Base-by-base conservation (phyloP, 768 basidiomycete genomes). In the Fomitopsis pulvina region DNA sequence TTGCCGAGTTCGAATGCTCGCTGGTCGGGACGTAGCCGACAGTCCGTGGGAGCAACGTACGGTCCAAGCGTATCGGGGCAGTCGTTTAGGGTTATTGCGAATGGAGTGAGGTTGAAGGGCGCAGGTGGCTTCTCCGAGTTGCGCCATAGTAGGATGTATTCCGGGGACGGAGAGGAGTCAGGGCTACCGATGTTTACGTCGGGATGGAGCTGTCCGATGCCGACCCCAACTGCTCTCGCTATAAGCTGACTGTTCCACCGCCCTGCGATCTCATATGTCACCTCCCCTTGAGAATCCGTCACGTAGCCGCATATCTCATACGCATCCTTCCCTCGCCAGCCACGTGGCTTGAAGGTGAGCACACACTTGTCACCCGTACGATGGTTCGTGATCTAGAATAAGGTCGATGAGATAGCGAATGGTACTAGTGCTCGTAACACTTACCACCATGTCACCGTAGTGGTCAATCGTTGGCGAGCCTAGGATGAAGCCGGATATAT, bases 191-290 rank as follows among this genome's bases (percentile, higher is more conserved):
- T 67, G 2, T 76, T 61, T 25, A 83, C 77, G 57, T 94, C 91
- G 0, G 92, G 92, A 48, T 85, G 76, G 11, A 92, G 73, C 37
- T 71, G 73, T 10, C 79, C 83, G 4, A 60, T 52, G 9, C 71
- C 70, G 2, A 75, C 73, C 9, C 85, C 85, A 7, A 80, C 78
- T 20, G 79, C 76, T 9, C 91, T 80, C 18, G 92, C 92, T 47
- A 98, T 84, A 29, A 98, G 81, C 61, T 97, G 94, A 39, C 87
- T 88, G 61, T 91, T 92, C 95, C 94, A 98, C 2, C 92, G 79
- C 4, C 94, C 94, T 0, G 93, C 93, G 42, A 97, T 92, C 50
- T 95, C 92, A 67, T 94, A 89, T 0, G 76, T 80, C 26, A 83
- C 71, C 20, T 76, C 69, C 9, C 87, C 92, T 0, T 68, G 57